Evolutionary conservation across 352 stramenopile species (phyloP), one percentile per base, ranked within the genome.

Genomic region (Globisporangium nunn): DNA sequence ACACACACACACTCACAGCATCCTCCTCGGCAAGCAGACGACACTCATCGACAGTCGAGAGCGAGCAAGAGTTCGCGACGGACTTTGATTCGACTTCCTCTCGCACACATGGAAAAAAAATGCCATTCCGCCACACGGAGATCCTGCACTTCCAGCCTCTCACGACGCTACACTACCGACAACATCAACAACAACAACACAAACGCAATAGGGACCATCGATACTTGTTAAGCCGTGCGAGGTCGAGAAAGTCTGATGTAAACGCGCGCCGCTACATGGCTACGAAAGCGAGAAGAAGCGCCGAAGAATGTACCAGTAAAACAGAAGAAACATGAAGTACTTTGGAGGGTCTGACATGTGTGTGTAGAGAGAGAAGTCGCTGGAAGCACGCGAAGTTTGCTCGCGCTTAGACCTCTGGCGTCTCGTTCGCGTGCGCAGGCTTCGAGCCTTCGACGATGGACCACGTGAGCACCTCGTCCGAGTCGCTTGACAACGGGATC

Each of bases 401-500:
- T 15, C 6, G 8, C 0, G 4, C 54, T 60, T 8, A 60, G 33
- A 60, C 37, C 54, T 54, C 30, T 10, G 35, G 45, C 8, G 11
- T 4, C 18, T 37, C 45, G 12, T 49, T 29, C 6, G 30, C 11
- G n/a, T 46, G 23, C 45, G 17, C 37, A 11, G 50, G 58, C 40
- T 66, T 66, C 37, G 28, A 64, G 37, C 60, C 60, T n/a, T 35
- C 15, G 6, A 66, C 11, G 28, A 64, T 48, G 40, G 33, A 62
- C 55, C 55, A 66, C 39, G 33, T 43, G 14, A 66, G 31, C 17
- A 30, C 29, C 17, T 52, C 56, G n/a, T 50, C 28, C 17, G 41
- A 43, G 11, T 58, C 30, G 6, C 44, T 37, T 39, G 46, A 41
- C 8, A 54, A 11, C 35, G 35, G 50, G 33, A 66, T 11, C 15